Base-by-base conservation (phyloP, 257 asterid genomes). In the Leptodermis oblonga region DNA sequence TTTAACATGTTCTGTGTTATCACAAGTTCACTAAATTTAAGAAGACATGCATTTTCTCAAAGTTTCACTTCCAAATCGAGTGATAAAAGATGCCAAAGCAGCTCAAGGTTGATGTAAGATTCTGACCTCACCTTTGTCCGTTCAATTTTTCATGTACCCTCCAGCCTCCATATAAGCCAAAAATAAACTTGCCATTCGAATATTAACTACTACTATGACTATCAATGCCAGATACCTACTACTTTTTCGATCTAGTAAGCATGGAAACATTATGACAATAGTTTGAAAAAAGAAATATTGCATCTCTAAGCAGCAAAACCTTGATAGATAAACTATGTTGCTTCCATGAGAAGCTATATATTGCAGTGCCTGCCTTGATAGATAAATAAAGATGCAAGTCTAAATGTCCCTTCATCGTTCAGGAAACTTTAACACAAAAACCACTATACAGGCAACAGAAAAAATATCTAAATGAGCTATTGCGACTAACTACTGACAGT, bases 221-320 rank as follows among this genome's bases (percentile, higher is more conserved):
- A 65, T 25, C 65, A 61, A 15, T 31, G 34, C 3, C 23, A 62
- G 48, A 70, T 5, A 6, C 15, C 31, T 14, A 42, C 68, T 3
- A 42, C 54, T 48, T 60, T 25, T 45, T 12, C 49, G n/a, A 49
- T 46, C 52, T 33, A 28, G 31, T 7, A 34, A 58, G 56, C 18
- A 33, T 3, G 43, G 41, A 31, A 22, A 33, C 8, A 26, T 15
- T 8, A 39, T 18, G 4, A 22, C 28, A 56, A 26, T 20, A 7
- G 28, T 56, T n/a, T 43, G 34, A 54, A 11, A 31, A 49, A 30
- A 30, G 0, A 28, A 64, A 12, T 64, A 65, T 43, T 10, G 26
- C 56, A 15, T 8, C 69, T 26, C 14, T 17, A 14, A 45, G 58
- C 28, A 45, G 70, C 14, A 65, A 64, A 43, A n/a, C 39, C 70